phyloP scores from a whole-genome alignment of 306 rosid species.

The Medicago ruthenica region DNA sequence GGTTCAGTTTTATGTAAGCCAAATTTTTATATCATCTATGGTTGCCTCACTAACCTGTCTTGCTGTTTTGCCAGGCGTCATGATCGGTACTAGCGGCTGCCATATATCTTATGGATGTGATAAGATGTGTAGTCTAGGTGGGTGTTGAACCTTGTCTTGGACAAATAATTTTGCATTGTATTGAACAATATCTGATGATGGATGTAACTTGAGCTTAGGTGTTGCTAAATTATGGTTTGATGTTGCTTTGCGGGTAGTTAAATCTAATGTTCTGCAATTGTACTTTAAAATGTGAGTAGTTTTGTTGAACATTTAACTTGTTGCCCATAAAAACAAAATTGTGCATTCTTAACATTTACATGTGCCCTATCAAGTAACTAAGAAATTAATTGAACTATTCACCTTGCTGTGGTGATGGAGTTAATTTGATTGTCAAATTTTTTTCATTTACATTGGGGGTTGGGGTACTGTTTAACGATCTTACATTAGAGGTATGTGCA shows the following conservation, averaged over 20 bases:
- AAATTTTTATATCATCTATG: neutral
- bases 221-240: conserved; percentile 54
- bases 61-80: conserved; percentile 66
- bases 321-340: neutral
- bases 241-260: conserved; percentile 47
- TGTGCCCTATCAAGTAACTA: neutral
- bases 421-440: neutral
- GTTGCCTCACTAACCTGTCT: conserved; percentile 18
- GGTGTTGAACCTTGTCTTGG: conserved; percentile 57
- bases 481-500: neutral
- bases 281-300: neutral
- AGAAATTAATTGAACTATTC: neutral
- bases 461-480: neutral
- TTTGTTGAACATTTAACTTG: neutral
- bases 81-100: conserved; percentile 69
- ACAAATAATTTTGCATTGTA: conserved; percentile 50
- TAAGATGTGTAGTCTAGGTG: conserved; percentile 53
- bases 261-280: conserved; percentile 32
- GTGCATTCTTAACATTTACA: neutral
- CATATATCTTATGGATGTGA: conserved; percentile 41
- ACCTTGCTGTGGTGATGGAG: neutral
- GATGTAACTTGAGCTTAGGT: conserved; percentile 60
- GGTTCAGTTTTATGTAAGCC: neutral
- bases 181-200: conserved; percentile 52
- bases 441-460: neutral